Evolutionary conservation across 768 basidiomycete species (phyloP), one percentile per base, ranked within the genome.

Genomic region (Mrakia hoshinonis): DNA sequence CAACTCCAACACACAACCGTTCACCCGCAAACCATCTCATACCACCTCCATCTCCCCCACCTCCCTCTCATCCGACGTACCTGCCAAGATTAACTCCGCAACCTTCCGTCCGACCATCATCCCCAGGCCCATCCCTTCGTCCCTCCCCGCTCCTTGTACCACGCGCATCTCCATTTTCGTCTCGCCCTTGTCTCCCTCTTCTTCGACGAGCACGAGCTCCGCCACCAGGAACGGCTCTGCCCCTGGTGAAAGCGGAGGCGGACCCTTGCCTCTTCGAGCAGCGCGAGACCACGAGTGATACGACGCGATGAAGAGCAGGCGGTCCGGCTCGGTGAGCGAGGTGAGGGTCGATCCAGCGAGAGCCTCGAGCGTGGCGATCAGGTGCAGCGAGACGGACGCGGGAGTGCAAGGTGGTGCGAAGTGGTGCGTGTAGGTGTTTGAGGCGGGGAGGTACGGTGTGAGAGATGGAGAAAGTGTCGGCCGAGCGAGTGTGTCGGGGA

Each of bases 401-500:
- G 46, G 43, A 47, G 18, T 24, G 24, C 24, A 26, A n/a, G 9
- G 3, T 24, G 43, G 22, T 22, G 62, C 39, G 39, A 47, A 26
- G 24, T 36, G 38, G 24, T 26, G n/a, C 15, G 62, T 24, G 62
- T 26, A 47, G 62, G 62, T 31, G 31, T 38, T 39, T 24, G 43
- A 20, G 0, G 58, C 0, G 29, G 43, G 52, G 29, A 52, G 29
- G 67, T 24, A 60, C 54, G 31, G 18, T 18, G 46, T 18, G 29
- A 22, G 29, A 24, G 43, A 20, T 2, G 67, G 36, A 22, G 54
- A 29, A 38, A 36, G 34, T 46, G 36, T 36, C 2, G 48, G 22
- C 74, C 48, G 60, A 67, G 52, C 22, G 76, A 71, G 5, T 43
- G 72, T 95, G 74, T 96, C 92, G 0, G 91, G 87, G 38, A 96